phyloP scores from a whole-genome alignment of 2,329 filamentous ascomycete species.

The Colletotrichum sp. region DNA sequence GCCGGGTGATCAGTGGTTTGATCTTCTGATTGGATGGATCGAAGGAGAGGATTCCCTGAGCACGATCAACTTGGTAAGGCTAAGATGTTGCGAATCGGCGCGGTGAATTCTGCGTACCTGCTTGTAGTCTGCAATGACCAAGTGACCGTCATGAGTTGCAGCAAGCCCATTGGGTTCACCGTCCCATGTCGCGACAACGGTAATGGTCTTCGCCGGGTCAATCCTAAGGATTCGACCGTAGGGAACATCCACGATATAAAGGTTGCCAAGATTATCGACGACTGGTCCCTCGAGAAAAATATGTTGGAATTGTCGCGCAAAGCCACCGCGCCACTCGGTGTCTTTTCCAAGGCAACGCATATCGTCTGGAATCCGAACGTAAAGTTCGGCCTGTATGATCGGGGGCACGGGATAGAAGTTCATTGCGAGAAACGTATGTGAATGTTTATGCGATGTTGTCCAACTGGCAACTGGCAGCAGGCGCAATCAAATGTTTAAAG shows the following conservation, averaged over 20 bases:
- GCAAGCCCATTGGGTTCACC: conserved; percentile 46
- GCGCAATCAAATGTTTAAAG: not conserved
- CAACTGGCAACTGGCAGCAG: not conserved
- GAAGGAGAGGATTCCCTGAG: conserved; percentile 40
- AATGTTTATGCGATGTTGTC: not conserved
- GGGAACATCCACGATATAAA: conserved; percentile 43
- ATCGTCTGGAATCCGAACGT: conserved; percentile 38
- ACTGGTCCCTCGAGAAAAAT: conserved; percentile 47
- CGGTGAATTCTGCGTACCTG: conserved; percentile 31
- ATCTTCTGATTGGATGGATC: conserved; percentile 33
- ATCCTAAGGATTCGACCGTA: conserved; percentile 44
- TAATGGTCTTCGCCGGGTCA: conserved; percentile 30
- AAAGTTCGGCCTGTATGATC: conserved; percentile 36
- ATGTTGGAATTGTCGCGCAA: conserved; percentile 35
- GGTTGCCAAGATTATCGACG: conserved; percentile 31
- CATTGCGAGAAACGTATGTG: conserved; percentile 24
- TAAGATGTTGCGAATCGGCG: not conserved
- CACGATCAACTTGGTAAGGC: not conserved
- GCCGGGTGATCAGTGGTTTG: conserved; percentile 34
- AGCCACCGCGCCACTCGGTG: conserved; percentile 44
- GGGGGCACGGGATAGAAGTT: conserved; percentile 40
- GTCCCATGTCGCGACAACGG: conserved; percentile 38
- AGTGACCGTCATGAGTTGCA: conserved; percentile 33
- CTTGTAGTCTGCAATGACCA: conserved; percentile 46
- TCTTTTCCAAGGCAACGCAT: conserved; percentile 34